These are phyloP conservation scores for Apophysomyces elegans DNA, from an alignment of 371 early-diverging fungal species.

Conservation along the genomic window DNA sequence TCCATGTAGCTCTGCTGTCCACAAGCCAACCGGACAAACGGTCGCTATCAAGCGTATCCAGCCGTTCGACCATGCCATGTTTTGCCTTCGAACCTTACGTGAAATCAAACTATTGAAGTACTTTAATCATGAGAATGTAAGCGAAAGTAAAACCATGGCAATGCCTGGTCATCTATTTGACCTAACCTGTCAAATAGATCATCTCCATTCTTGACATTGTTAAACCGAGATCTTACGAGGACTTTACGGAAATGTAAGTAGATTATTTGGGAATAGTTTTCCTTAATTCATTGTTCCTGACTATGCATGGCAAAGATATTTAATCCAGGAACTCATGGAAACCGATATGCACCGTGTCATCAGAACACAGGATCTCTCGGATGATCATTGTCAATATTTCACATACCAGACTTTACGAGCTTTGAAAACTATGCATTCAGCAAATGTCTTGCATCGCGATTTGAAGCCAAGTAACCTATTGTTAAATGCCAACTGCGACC, in stretches of 20 bases:
- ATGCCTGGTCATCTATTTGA: conserved; percentile 7
- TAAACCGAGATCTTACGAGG: conserved; percentile 70
- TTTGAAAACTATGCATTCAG: conserved; percentile 97
- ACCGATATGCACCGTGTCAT: conserved; percentile 98
- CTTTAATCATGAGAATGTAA: conserved; percentile 86
- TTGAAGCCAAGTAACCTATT: conserved; percentile 97
- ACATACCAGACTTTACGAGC: conserved; percentile 97
- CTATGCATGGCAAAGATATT: conserved; percentile 40
- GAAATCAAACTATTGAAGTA: conserved; percentile 91
- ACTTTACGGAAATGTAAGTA: conserved; percentile 87
- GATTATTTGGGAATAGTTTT: neutral
- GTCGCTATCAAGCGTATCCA: conserved; percentile 94
- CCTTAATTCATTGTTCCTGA: conserved; percentile 5
- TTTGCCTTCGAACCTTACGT: conserved; percentile 83
- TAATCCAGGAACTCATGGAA: conserved; percentile 93
- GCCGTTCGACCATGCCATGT: conserved; percentile 88
- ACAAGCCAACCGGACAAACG: conserved; percentile 84
- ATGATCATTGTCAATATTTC: conserved; percentile 98
- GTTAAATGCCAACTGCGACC: conserved; percentile 97
- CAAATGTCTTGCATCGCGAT: conserved; percentile 97
- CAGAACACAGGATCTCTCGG: conserved; percentile 95
- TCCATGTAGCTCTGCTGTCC: conserved; percentile 71
- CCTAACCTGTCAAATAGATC: conserved; percentile 58
- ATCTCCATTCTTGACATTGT: conserved; percentile 91
- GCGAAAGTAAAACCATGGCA: conserved; percentile 9